Percentiles rank a stretch among this genome's conserved stretches.
Evolutionary conservation across 306 rosid genomes (phyloP).

Genomic region (Fragaria ananassa): DNA sequence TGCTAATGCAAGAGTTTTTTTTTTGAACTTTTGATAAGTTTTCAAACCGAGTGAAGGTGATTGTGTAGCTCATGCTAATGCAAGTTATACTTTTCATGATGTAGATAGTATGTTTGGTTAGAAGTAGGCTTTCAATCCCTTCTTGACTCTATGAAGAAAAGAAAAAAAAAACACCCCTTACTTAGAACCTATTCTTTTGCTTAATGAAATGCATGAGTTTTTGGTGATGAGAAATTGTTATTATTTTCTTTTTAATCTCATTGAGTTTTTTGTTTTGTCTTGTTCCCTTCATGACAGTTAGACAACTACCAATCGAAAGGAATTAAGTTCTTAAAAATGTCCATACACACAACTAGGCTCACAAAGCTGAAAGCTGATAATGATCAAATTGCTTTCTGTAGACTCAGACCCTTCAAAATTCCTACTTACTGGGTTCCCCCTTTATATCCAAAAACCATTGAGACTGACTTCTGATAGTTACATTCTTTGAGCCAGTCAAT

Average conservation of each 20-base stretch:
- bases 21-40: too few relatives aligned
- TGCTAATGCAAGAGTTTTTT: too few relatives aligned
- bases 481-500: background rate
- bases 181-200: background rate
- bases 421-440: background rate
- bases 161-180: too few relatives aligned
- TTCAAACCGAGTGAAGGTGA: background rate
- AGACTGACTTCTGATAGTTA: background rate
- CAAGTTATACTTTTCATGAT: too few relatives aligned
- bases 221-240: background rate
- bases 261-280: background rate
- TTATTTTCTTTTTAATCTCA: background rate
- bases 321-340: conserved; percentile 4
- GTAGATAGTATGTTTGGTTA: too few relatives aligned
- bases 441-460: background rate
- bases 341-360: conserved; percentile 5
- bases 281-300: background rate
- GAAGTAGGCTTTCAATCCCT: background rate
- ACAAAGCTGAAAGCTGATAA: background rate
- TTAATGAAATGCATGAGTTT: background rate
- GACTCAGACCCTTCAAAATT: background rate
- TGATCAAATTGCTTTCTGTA: background rate
- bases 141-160: background rate
- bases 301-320: background rate
- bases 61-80: background rate